Evolutionary conservation across 2,329 filamentous ascomycete species (phyloP).

Genomic region (Fusarium sp.): DNA sequence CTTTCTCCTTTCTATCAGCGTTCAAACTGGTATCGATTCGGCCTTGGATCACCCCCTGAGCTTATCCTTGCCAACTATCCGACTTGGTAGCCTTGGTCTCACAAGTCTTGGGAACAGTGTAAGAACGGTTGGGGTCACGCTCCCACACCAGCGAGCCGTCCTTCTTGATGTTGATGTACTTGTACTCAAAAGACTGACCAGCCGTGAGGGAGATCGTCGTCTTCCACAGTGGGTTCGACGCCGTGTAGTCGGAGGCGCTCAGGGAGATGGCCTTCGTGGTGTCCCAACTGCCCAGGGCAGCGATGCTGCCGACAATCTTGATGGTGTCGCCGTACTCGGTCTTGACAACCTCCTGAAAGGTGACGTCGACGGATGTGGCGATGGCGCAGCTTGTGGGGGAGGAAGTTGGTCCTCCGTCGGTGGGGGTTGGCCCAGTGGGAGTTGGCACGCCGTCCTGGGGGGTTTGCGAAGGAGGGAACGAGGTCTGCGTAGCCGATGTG

Average conservation of each 20-base stretch:
- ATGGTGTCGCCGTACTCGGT: constrained; percentile 74
- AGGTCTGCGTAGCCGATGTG: constrained; percentile 58
- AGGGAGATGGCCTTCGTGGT: constrained; percentile 65
- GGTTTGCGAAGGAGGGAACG: constrained; percentile 64
- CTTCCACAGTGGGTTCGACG: constrained; percentile 71
- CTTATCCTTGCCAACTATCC: constrained; percentile 48
- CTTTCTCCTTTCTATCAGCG: background rate
- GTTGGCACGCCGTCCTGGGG: constrained; percentile 52
- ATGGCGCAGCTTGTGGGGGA: constrained; percentile 52
- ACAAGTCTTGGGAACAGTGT: constrained; percentile 49
- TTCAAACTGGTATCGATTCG: background rate
- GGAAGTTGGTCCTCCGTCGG: constrained; percentile 43
- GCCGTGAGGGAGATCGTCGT: constrained; percentile 65
- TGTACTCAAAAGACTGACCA: constrained; percentile 72
- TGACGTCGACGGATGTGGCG: constrained; percentile 65
- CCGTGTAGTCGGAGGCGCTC: constrained; percentile 69
- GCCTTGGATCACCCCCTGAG: background rate
- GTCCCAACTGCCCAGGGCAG: constrained; percentile 73
- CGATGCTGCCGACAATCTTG: constrained; percentile 71
- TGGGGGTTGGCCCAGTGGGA: constrained; percentile 46
- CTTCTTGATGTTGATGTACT: constrained; percentile 72
- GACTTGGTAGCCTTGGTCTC: constrained; percentile 42
- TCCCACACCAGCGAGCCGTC: constrained; percentile 74
- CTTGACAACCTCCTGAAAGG: constrained; percentile 69
- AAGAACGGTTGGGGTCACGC: constrained; percentile 64